phyloP scores from a whole-genome alignment of 2,329 filamentous ascomycete species.

The Stachybotrys chlorohalonatus region DNA sequence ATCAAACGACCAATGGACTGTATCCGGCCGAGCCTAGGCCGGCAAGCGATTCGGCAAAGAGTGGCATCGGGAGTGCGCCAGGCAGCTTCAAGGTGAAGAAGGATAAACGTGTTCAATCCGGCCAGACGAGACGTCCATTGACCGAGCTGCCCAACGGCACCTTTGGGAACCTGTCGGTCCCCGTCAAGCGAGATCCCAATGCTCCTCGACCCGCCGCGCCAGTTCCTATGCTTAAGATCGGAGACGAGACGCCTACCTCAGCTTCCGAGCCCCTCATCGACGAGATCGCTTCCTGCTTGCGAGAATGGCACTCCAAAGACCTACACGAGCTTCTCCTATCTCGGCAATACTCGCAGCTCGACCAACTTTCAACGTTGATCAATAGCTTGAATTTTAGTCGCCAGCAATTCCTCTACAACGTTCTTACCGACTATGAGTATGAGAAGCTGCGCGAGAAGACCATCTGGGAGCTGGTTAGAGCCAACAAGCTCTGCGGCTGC shows the following conservation, averaged over 20 bases:
- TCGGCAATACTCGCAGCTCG: slow-evolving; percentile 71
- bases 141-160: slow-evolving; percentile 30
- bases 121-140: slow-evolving; percentile 18
- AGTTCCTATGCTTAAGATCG: slow-evolving; percentile 94
- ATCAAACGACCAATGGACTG: slow-evolving; percentile 14
- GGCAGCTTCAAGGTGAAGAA: slow-evolving; percentile 21
- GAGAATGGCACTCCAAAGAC: slow-evolving; percentile 98
- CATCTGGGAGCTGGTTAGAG: slow-evolving; percentile 89
- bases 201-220: slow-evolving; percentile 77
- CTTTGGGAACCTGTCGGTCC: slow-evolving; percentile 33
- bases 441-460: slow-evolving; percentile 74
- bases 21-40: slow-evolving; percentile 23
- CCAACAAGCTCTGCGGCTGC: slow-evolving; percentile 88
- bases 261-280: slow-evolving; percentile 85
- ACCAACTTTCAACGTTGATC: slow-evolving; percentile 73
- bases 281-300: slow-evolving; percentile 91
- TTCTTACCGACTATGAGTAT: slow-evolving; percentile 81
- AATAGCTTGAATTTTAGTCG: slow-evolving; percentile 75
- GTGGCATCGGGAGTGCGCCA: slow-evolving; percentile 33
- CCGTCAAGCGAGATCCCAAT: slow-evolving; percentile 52
- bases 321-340: slow-evolving; percentile 83
- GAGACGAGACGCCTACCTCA: slow-evolving; percentile 90
- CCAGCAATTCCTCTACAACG: slow-evolving; percentile 87
- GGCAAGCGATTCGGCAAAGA: slow-evolving; percentile 45
- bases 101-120: slow-evolving; percentile 14